Conservation (phyloP, 2,329 filamentous ascomycete genomes). For the Trichoderma brevicompactum region DNA sequence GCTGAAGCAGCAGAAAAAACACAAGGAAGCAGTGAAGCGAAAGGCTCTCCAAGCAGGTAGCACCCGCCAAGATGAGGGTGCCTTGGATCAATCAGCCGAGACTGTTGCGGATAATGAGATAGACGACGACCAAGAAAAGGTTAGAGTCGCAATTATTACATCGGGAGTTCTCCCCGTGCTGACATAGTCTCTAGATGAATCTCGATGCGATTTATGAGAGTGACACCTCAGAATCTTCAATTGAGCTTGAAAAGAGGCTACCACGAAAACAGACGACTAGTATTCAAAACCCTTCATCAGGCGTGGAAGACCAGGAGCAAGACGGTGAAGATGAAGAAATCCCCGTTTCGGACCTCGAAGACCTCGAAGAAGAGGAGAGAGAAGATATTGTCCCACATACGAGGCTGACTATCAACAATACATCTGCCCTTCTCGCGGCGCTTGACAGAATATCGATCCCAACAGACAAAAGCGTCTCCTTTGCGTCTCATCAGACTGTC, state of each 20-base stretch:
- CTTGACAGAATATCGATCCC: conserved; percentile 77
- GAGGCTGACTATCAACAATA: conserved; percentile 97
- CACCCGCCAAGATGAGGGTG: conserved; percentile 42
- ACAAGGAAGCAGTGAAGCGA: conserved; percentile 50
- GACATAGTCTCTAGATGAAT: conserved; percentile 49
- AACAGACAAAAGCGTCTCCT: conserved; percentile 68
- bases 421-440: conserved; percentile 77
- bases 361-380: conserved; percentile 75
- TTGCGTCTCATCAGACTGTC: conserved; percentile 81
- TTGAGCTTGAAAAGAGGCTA: conserved; percentile 77
- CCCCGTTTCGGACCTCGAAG: conserved; percentile 83
- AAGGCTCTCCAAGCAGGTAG: conserved; percentile 39
- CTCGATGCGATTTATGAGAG: conserved; percentile 63
- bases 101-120: conserved; percentile 44
- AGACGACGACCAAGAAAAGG: conserved; percentile 40
- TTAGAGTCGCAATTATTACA: neutral
- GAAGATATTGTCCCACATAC: conserved; percentile 89
- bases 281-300: conserved; percentile 30
- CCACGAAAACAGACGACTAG: conserved; percentile 48
- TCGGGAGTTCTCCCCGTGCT: neutral
- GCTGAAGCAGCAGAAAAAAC: conserved; percentile 54
- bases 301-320: conserved; percentile 52
- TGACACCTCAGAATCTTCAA: conserved; percentile 69
- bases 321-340: conserved; percentile 73
- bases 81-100: conserved; percentile 38